phyloP scores from a whole-genome alignment of 1,139 yeast genomes.

The Geotrichum restrictum region DNA sequence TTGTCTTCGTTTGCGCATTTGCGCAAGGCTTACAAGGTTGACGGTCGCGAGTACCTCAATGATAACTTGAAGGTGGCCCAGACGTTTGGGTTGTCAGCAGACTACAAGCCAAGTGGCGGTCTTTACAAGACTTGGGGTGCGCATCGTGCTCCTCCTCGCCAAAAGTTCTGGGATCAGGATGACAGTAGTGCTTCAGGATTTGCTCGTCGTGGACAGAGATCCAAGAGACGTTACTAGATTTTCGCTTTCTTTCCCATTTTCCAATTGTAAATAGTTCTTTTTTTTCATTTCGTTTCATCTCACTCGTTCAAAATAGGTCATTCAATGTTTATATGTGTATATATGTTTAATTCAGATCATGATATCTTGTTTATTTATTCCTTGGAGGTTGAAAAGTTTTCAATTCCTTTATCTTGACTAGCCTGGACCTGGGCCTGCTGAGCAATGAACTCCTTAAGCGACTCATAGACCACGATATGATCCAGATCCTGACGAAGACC shows the following conservation, averaged over 20 bases:
- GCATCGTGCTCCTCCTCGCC: constrained; percentile 17
- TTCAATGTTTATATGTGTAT: neutral
- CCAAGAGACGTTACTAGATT: constrained; percentile 5
- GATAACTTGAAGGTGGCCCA: constrained; percentile 14
- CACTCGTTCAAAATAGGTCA: constrained; percentile 6
- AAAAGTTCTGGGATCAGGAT: constrained; percentile 16
- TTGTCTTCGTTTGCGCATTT: constrained; percentile 18
- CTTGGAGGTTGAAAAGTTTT: neutral
- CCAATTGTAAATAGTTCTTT: constrained; percentile 4
- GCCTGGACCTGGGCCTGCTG: constrained; percentile 7
- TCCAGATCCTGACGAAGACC: constrained; percentile 46
- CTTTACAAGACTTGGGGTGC: constrained; percentile 15
- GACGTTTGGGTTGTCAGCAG: constrained; percentile 6
- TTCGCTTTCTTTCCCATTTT: neutral
- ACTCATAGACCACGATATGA: constrained; percentile 30
- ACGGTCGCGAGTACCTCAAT: constrained; percentile 19
- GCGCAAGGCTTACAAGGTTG: constrained; percentile 20
- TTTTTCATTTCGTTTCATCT: too few relatives aligned
- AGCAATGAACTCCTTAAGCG: constrained; percentile 18
- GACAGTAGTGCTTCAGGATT: constrained; percentile 17
- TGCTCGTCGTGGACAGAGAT: constrained; percentile 17
- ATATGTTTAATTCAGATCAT: neutral
- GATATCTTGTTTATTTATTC: neutral
- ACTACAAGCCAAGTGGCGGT: constrained; percentile 14
- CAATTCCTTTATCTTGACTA: neutral